Base-by-base conservation (phyloP, 495 filamentous ascomycete species). In the Cryomyces minteri region DNA sequence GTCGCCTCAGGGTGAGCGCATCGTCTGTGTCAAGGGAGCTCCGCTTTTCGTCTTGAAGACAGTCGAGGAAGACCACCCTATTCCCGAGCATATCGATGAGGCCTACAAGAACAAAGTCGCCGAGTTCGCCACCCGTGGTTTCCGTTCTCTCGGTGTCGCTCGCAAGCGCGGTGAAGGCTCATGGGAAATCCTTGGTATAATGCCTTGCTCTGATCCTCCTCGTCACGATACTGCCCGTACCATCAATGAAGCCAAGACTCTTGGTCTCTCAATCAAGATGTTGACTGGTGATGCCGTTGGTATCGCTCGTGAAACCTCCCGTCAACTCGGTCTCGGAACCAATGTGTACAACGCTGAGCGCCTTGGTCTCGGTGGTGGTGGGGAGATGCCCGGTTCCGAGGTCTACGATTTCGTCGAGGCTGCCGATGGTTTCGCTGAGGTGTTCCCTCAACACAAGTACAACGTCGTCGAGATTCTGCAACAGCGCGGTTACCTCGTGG, bases 391-490 rank as follows among this genome's bases (percentile, higher is more conserved):
- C 56, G 84, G 85, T 56, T 92, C 86, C 54, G 80, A 90, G 62
- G 76, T 93, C 43, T 87, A 88, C 62, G 85, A 93, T 65, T 90
- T 92, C 68, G 87, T 92, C 50, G 86, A 93, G 70, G 82, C 76
- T 66, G 87, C 87, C 41, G 87, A 94, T 73, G 87, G 87, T 62
- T 93, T 93, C 63, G 82, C 82, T 54, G 88, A 94, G 64, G 88
- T 94, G 38, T 95, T 93, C 72, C 88, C 88, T 46, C 85, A 95
- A 65, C 88, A 95, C 70, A 95, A 95, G 72, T 93, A 88, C 66
- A 87, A 93, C 53, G 88, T 95, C 57, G 88, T 95, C 52, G 83
- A 93, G 64, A 92, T 94, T 67, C 78, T 95, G 31, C 88, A 95
- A 66, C 83, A 94, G 66, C 83, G 88, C 71, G 88, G 88, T 54